Evolutionary conservation across 139 green algal species (phyloP).

Genomic region (Micractinium sp.): DNA sequence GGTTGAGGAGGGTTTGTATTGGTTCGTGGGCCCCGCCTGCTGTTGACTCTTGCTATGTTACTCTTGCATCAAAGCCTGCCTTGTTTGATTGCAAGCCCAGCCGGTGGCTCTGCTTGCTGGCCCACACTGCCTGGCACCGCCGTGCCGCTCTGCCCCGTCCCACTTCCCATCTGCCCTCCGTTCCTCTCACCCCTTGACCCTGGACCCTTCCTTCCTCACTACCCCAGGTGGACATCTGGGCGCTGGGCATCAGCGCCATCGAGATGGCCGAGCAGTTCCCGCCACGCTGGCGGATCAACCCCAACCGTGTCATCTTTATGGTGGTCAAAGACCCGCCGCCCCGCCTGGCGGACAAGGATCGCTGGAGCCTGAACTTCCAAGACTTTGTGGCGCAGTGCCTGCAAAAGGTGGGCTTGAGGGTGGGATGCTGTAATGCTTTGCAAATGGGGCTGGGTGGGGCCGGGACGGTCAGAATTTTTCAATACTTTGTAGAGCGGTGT

Average conservation of each 20-base stretch:
- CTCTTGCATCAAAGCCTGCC: background rate
- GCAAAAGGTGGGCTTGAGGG: constrained; percentile 68
- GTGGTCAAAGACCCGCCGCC: constrained; percentile 83
- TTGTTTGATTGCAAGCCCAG: background rate
- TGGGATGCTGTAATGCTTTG: background rate
- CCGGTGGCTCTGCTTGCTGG: background rate
- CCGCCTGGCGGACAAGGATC: constrained; percentile 64
- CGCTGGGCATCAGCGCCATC: constrained; percentile 89
- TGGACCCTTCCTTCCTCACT: background rate
- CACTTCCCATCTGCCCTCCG: background rate
- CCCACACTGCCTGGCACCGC: background rate
- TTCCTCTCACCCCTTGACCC: background rate
- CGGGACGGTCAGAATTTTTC: background rate
- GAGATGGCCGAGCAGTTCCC: constrained; percentile 92
- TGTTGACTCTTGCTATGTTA: too few species aligned
- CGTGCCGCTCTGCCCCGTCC: background rate
- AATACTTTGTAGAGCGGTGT: too few species aligned
- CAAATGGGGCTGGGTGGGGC: background rate
- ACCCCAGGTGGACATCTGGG: constrained; percentile 92
- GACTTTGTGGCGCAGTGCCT: constrained; percentile 89
- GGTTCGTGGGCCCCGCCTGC: too few species aligned
- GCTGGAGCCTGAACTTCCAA: constrained; percentile 81
- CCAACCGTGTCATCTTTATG: constrained; percentile 96
- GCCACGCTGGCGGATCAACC: constrained; percentile 88
- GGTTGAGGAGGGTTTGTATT: too few species aligned